These are phyloP conservation scores for Hygrophoropsis aurantiaca DNA, from an alignment of 768 basidiomycete genomes.

Conservation along the genomic window DNA sequence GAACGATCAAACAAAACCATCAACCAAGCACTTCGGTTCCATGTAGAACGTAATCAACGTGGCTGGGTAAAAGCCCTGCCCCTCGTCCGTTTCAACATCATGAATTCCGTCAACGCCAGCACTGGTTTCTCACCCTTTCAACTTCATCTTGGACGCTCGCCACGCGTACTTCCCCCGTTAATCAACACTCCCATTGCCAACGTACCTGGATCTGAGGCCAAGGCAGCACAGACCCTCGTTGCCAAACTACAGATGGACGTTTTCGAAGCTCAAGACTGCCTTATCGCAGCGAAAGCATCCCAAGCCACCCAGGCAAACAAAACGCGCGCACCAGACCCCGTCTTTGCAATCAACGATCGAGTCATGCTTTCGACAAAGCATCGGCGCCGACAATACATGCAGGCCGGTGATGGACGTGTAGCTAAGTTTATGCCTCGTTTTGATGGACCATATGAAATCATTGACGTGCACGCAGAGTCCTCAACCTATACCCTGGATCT, in stretches of 20 bases:
- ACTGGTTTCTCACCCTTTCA: slow-evolving; percentile 13
- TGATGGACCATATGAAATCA: slow-evolving; percentile 30
- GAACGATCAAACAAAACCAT: slow-evolving; percentile 20
- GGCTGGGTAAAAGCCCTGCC: slow-evolving; percentile 9
- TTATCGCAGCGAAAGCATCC: slow-evolving; percentile 15
- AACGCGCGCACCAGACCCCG: slow-evolving; percentile 13
- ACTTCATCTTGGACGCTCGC: neutral
- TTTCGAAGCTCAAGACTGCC: slow-evolving; percentile 20
- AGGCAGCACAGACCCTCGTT: neutral
- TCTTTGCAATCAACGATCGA: slow-evolving; percentile 27
- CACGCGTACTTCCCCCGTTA: neutral
- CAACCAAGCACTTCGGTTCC: slow-evolving; percentile 7
- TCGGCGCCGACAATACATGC: slow-evolving; percentile 23
- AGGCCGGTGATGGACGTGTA: slow-evolving; percentile 20
- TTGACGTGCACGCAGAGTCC: neutral
- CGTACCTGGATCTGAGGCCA: neutral
- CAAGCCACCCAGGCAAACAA: slow-evolving; percentile 21
- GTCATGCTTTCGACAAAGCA: slow-evolving; percentile 38
- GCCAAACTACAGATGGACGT: slow-evolving; percentile 9
- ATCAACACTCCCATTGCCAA: neutral
- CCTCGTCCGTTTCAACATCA: slow-evolving; percentile 11
- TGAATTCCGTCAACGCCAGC: slow-evolving; percentile 9
- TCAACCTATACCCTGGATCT: slow-evolving; percentile 26
- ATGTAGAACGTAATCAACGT: slow-evolving; percentile 8
- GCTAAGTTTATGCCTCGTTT: slow-evolving; percentile 43